Evolutionary conservation across 192 early-diverging fungal genomes (phyloP), one percentile per base, ranked within the genome.

Genomic region (Jimgerdemannia flammicorona): DNA sequence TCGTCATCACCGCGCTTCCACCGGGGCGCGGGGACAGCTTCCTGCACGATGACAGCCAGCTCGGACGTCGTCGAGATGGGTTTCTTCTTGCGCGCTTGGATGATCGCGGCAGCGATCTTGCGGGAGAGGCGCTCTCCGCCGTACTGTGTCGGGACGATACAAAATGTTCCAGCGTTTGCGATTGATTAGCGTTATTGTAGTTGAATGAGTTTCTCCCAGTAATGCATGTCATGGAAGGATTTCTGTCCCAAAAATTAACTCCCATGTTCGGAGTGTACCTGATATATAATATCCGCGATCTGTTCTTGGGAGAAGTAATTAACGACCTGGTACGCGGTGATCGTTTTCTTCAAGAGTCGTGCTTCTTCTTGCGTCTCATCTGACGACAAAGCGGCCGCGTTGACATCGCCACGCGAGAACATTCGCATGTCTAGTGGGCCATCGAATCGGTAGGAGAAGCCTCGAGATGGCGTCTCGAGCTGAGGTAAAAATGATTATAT

Each of bases 341-440:
- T 79, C 4, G 85, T 77, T 40, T 85, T 70, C 71, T 70, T 43
- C 79, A 79, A 10, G 70, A 80, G 8, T 19, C 39, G 14, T 49
- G 74, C 10, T 79, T 75, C 70, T 63, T 75, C 29, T 29, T 29
- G 29, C 1, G 29, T 29, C 29, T 29, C 29, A 29, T 29, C 29
- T 29, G 29, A 29, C 29, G 29, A 29, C 29, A 29, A 29, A 29
- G 29, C 70, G 2, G 70, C 72, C 3, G 39, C 40, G 0, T 20
- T 9, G 6, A 71, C 65, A 17, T 73, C 42, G 3, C 85, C 85
- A 3, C 77, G 40, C 9, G 84, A 80, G 40, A 77, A 81, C 92
- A 95, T 93, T 20, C 93, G 85, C 93, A 95, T 93, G 75, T 93
- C 92, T 40, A 95, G 77, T 8, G 91, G 91, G 4, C 90, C 91